Conservation (phyloP, 805 yeast genomes). For the Nakazawaea wickerhamii region DNA sequence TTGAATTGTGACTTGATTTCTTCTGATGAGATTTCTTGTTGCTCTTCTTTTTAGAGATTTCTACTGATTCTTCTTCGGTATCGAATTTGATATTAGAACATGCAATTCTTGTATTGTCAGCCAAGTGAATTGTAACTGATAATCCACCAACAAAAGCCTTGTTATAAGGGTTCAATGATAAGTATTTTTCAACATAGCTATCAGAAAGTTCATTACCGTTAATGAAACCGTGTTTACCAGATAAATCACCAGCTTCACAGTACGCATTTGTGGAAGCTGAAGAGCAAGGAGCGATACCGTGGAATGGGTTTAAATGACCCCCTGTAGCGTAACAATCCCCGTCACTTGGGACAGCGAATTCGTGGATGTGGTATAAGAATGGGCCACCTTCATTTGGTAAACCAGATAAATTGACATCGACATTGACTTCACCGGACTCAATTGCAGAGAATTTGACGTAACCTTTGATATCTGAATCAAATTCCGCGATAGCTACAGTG, state of each 20-base stretch:
- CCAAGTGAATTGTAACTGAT: conserved; percentile 46
- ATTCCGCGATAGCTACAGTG: conserved; percentile 51
- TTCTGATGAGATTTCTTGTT: not conserved
- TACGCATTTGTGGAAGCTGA: conserved; percentile 28
- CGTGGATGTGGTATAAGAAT: conserved; percentile 40
- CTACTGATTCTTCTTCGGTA: conserved; percentile 4
- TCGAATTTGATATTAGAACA: conserved; percentile 43
- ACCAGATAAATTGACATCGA: conserved; percentile 39
- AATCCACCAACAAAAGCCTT: conserved; percentile 36
- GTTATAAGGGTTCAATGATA: conserved; percentile 33
- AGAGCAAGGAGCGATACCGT: conserved; percentile 32
- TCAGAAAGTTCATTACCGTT: conserved; percentile 37
- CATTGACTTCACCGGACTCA: conserved; percentile 31
- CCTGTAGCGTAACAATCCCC: conserved; percentile 35
- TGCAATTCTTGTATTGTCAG: conserved; percentile 45
- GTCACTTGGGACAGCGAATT: conserved; percentile 27
- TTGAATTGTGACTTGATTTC: conserved; percentile 8
- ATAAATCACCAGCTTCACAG: conserved; percentile 44
- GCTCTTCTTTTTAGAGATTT: conserved; percentile 10
- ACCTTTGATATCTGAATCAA: conserved; percentile 44
- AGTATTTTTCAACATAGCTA: conserved; percentile 34
- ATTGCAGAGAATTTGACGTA: conserved; percentile 47
- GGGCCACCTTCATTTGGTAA: conserved; percentile 40
- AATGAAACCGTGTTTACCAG: conserved; percentile 44
- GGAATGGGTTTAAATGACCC: conserved; percentile 40